Evolutionary conservation across 768 basidiomycete genomes (phyloP).

Genomic region (Tephrocybe sp.): DNA sequence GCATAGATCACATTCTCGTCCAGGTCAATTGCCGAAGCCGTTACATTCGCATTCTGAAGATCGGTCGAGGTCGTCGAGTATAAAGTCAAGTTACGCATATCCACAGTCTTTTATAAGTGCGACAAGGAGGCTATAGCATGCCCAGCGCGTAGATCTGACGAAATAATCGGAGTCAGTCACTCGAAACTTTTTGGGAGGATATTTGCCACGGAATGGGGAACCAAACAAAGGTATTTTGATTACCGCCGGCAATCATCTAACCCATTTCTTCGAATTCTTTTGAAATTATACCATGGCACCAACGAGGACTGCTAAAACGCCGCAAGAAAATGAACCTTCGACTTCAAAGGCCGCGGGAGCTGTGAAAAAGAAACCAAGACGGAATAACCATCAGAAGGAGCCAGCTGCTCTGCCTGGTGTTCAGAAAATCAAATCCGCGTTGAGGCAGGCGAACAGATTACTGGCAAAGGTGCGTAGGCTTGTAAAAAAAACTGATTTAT

Average conservation of each 20-base stretch:
- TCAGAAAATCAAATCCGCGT: slow-evolving; percentile 80
- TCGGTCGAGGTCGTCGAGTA: slow-evolving; percentile 26
- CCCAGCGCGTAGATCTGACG: slow-evolving; percentile 1
- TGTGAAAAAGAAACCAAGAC: slow-evolving; percentile 24
- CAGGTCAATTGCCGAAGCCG: slow-evolving; percentile 54
- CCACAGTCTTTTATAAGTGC: not conserved
- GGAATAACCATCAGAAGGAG: slow-evolving; percentile 25
- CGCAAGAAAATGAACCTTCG: slow-evolving; percentile 11
- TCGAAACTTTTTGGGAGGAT: slow-evolving; percentile 18
- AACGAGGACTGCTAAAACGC: slow-evolving; percentile 13
- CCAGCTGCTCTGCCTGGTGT: slow-evolving; percentile 55
- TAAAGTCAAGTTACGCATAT: slow-evolving; percentile 59
- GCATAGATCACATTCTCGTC: slow-evolving; percentile 61
- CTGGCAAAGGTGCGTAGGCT: slow-evolving; percentile 63
- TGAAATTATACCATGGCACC: slow-evolving; percentile 17
- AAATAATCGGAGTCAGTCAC: not conserved
- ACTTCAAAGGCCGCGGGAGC: slow-evolving; percentile 16
- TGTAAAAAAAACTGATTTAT: not conserved
- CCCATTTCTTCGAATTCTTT: not conserved
- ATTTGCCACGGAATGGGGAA: slow-evolving; percentile 4
- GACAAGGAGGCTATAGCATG: slow-evolving; percentile 7
- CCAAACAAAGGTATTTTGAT: slow-evolving; percentile 13
- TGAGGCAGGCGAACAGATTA: slow-evolving; percentile 80
- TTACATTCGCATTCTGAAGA: slow-evolving; percentile 34
- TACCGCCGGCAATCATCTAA: slow-evolving; percentile 1